Conservation (phyloP, 805 yeast genomes). For the Saturnispora zaruensis region DNA sequence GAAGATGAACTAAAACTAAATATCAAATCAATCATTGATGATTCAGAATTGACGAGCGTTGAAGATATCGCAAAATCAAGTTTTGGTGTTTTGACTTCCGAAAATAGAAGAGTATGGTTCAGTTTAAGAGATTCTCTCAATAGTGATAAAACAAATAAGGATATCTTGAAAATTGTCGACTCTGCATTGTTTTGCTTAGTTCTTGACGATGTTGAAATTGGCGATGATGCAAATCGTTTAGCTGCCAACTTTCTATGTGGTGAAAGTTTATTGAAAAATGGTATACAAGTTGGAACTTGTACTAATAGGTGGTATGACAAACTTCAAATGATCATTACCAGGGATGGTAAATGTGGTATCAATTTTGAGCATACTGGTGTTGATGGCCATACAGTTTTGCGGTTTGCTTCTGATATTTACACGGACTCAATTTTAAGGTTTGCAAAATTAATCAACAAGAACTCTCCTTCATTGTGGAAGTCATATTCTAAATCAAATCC, state of each 20-base stretch:
- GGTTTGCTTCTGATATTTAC: slow-evolving; percentile 83
- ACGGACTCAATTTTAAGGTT: slow-evolving; percentile 84
- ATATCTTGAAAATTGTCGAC: slow-evolving; percentile 68
- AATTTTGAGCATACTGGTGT: slow-evolving; percentile 94
- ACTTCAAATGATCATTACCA: slow-evolving; percentile 76
- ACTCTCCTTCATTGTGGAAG: slow-evolving; percentile 66
- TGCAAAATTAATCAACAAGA: slow-evolving; percentile 73
- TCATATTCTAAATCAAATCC: slow-evolving; percentile 37
- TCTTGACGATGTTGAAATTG: slow-evolving; percentile 65
- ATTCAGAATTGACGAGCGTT: slow-evolving; percentile 47
- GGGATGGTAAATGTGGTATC: slow-evolving; percentile 86
- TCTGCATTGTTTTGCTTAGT: slow-evolving; percentile 77
- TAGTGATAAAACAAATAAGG: slow-evolving; percentile 45
- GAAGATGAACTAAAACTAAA: slow-evolving; percentile 71
- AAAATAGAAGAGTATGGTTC: slow-evolving; percentile 85
- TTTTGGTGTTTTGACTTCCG: slow-evolving; percentile 85
- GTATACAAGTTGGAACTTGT: slow-evolving; percentile 89
- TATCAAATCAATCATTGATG: slow-evolving; percentile 66
- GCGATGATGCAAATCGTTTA: slow-evolving; percentile 52
- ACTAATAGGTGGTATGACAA: slow-evolving; percentile 91
- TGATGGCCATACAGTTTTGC: slow-evolving; percentile 87
- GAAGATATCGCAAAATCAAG: slow-evolving; percentile 65
- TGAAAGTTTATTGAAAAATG: slow-evolving; percentile 64
- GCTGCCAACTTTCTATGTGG: slow-evolving; percentile 88
- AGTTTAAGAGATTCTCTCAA: slow-evolving; percentile 48